Evolutionary conservation across 2,329 filamentous ascomycete species (phyloP).

Genomic region (Colletotrichum musicola): DNA sequence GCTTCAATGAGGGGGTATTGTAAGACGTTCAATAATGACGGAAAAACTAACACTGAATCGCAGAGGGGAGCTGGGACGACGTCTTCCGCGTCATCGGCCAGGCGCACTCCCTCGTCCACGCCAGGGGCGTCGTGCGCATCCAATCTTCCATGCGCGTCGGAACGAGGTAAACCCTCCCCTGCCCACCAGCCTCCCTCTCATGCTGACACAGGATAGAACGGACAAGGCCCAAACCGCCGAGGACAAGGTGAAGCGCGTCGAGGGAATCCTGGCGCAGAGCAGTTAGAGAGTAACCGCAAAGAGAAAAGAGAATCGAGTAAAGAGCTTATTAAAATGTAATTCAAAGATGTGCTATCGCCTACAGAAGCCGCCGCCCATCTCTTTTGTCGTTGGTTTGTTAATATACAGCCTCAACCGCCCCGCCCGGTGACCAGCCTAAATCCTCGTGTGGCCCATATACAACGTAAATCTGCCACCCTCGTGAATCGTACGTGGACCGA

Average conservation of each 20-base stretch:
- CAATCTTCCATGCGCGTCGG: conserved; percentile 92
- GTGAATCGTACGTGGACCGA: no score
- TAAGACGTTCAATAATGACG: neutral
- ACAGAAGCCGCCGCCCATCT: neutral
- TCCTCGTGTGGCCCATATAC: conserved; percentile 22
- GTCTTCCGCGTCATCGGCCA: conserved; percentile 90
- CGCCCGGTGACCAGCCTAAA: neutral
- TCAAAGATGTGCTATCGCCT: conserved; percentile 25
- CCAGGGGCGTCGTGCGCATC: conserved; percentile 82
- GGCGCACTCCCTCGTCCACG: conserved; percentile 82
- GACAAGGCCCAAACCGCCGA: conserved; percentile 87
- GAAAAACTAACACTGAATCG: conserved; percentile 70
- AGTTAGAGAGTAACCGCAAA: neutral
- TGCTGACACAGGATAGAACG: conserved; percentile 64
- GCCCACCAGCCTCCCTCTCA: neutral
- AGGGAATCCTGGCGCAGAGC: conserved; percentile 60
- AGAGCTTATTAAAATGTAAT: conserved; percentile 32
- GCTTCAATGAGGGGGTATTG: no score
- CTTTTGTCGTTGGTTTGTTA: conserved; percentile 20
- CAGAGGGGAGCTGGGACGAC: conserved; percentile 92
- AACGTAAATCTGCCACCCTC: conserved; percentile 2
- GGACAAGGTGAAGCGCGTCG: conserved; percentile 79
- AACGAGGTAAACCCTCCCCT: conserved; percentile 70
- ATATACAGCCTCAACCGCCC: conserved; percentile 25
- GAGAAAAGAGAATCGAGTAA: neutral